Evolutionary conservation across 1,284 basidiomycete species (phyloP), one percentile per base, ranked within the genome.

Genomic region (Cryptococcus amylolentus): DNA sequence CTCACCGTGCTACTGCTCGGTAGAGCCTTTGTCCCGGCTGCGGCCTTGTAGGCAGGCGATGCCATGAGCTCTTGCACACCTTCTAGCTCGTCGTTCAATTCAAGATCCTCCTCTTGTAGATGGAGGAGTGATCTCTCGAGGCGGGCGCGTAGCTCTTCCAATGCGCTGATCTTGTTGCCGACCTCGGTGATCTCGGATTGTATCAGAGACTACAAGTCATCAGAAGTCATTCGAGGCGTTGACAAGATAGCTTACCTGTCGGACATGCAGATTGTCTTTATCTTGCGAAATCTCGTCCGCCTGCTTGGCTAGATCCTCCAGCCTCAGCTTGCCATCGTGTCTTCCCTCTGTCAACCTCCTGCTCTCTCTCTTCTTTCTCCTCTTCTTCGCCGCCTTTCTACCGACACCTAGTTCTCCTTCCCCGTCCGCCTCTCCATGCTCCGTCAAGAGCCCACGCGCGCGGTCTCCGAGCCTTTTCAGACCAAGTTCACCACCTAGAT

Each of bases 41-140:
- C 69, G 5, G 72, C 70, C 7, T 68, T 73, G 46, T 76, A 63
- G 8, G 57, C 54, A 8, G 76, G 75, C 47, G 87, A 84, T 53
- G 86, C 83, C 60, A 91, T 78, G 52, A 89, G 83, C 76, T 95
- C 91, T 66, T 86, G 86, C 26, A 95, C 88, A 41, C 91, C 92
- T 74, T 89, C 86, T 55, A 94, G 78, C 78, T 97, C 95, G 65
- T 97, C 95, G 68, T 96, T 90, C 35, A 98, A 80, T 72, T 98
- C 95, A 35, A 98, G 80, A 66, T 97, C 93, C 65, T 98, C 94
- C 71, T 98, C 96, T 58, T 94, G 89, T 52, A 98, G 75, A 67
- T 84, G 88, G 40, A 98, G 77, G 26, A 98, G 81, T 70, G 91
- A 88, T 48, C 86, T 82, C 71, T 94, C 88, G 20, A 98, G 80